Percentiles rank a stretch among this genome's conserved stretches.
Evolutionary conservation across 306 rosid genomes (phyloP).

Genomic region (Mucuna pruriens): DNA sequence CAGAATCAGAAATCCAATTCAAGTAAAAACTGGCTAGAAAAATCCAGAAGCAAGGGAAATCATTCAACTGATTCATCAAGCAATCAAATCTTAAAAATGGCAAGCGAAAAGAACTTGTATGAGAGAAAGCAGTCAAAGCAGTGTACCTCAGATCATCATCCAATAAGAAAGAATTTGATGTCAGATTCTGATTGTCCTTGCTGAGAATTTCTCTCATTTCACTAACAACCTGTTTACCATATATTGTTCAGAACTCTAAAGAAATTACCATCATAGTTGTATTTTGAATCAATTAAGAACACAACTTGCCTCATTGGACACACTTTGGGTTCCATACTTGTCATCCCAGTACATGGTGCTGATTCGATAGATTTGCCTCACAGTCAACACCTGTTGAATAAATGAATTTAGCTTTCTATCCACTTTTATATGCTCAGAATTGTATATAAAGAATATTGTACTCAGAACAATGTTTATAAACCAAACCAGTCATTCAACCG

Average conservation of each 20-base stretch:
- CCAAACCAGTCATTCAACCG: too few species aligned
- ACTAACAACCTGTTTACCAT: conserved; percentile 79
- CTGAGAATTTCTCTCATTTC: conserved; percentile 93
- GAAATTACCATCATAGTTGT: conserved; percentile 6
- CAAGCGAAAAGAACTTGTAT: conserved; percentile 3
- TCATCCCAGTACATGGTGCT: conserved; percentile 99
- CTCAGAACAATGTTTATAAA: too few species aligned
- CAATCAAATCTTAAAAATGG: conserved; percentile 10
- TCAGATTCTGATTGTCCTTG: conserved; percentile 85
- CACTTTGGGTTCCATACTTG: conserved; percentile 98
- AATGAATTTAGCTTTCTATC: conserved; percentile 23
- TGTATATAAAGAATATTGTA: conserved; percentile 19
- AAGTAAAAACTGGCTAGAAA: not conserved
- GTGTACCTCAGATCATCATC: conserved; percentile 96
- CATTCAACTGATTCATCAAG: conserved; percentile 19
- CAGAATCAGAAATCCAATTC: not conserved
- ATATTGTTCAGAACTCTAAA: conserved; percentile 34
- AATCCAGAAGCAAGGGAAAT: not conserved
- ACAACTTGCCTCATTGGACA: conserved; percentile 93
- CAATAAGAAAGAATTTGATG: conserved; percentile 96
- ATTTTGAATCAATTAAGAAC: conserved; percentile 34
- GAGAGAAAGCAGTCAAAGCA: conserved; percentile 32
- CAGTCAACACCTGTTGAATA: conserved; percentile 76
- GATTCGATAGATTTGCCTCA: conserved; percentile 96
- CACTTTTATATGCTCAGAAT: conserved; percentile 20